Percentiles rank a stretch among this genome's conserved stretches.
phyloP scores from a whole-genome alignment of 2,329 filamentous ascomycete genomes.

The Colletotrichum sidae region DNA sequence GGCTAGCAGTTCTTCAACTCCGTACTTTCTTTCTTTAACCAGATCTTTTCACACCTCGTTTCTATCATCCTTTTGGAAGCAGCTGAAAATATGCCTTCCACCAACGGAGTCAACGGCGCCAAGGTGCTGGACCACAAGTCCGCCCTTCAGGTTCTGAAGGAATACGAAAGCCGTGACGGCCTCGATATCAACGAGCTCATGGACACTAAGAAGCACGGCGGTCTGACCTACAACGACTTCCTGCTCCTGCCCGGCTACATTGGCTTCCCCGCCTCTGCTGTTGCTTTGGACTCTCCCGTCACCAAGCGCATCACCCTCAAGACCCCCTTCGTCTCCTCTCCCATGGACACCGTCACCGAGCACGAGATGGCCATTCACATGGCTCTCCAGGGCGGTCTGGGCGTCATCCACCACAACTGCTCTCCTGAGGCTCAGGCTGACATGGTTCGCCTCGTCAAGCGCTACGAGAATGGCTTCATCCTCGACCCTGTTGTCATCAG shows the following conservation, averaged over 20 bases:
- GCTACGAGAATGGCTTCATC: slow-evolving; percentile 99
- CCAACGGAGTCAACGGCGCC: slow-evolving; percentile 63
- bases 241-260: slow-evolving; percentile 97
- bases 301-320: slow-evolving; percentile 97
- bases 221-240: slow-evolving; percentile 99
- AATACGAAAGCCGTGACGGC: slow-evolving; percentile 86
- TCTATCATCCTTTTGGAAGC: slow-evolving; percentile 43
- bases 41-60: slow-evolving; percentile 41
- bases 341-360: slow-evolving; percentile 99
- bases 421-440: slow-evolving; percentile 96
- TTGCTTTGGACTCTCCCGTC: slow-evolving; percentile 88
- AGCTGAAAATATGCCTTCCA: slow-evolving; percentile 61
- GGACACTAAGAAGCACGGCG: slow-evolving; percentile 91
- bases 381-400: slow-evolving; percentile 86
- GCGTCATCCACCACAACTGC: slow-evolving; percentile 99
- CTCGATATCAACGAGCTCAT: slow-evolving; percentile 88
- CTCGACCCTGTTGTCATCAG: slow-evolving; percentile 93
- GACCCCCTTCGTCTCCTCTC: slow-evolving; percentile 95
- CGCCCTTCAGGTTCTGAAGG: slow-evolving; percentile 83
- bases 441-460: slow-evolving; percentile 99
- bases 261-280: slow-evolving; percentile 93
- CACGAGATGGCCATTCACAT: slow-evolving; percentile 99
- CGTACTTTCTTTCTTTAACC: slow-evolving; percentile 44
- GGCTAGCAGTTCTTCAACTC: slow-evolving; percentile 47
- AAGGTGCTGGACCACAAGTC: slow-evolving; percentile 78